Base-by-base conservation (phyloP, 768 basidiomycete genomes). In the Suillus paluster region DNA sequence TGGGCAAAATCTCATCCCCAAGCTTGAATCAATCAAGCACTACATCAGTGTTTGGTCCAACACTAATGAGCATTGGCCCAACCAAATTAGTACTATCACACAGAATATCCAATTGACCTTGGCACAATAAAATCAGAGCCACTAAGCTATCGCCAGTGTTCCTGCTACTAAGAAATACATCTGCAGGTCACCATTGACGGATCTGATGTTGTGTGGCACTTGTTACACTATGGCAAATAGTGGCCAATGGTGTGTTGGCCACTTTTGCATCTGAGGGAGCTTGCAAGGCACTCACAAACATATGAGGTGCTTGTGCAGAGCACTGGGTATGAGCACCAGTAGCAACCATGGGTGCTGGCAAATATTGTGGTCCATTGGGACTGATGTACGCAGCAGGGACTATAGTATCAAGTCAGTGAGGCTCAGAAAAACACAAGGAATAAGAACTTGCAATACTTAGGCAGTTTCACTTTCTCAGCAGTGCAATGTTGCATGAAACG, bases 41-140 rank as follows among this genome's bases (percentile, higher is more conserved):
- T 25, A 59, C 45, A 57, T 63, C 59, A 27, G 58, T 56, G 33
- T 55, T n/a, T 4, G 63, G 58, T 9, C 63, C 59, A 33, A 63
- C 60, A 55, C 63, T 63, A 42, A 63, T 60, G 12, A 63, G 42
- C 3, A 34, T 27, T 5, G 15, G 34, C 23, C 58, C 25, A 34
- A 30, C 33, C 23, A 52, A 15, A 25, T 17, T 23, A 6, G 23
- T 52, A n/a, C n/a, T n/a, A n/a, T n/a, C n/a, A n/a, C n/a, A n/a
- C n/a, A n/a, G 14, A 25, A 52, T 8, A 52, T 25, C 23, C n/a
- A n/a, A n/a, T n/a, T n/a, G n/a, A n/a, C n/a, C n/a, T n/a, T n/a
- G n/a, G n/a, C n/a, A 25, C 14, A 6, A 30, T 30, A 30, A 6
- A 30, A 6, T 30, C 30, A 30, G 30, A 6, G 30, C 6, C 30